These are phyloP conservation scores for Cryomyces minteri DNA, from an alignment of 495 filamentous ascomycete genomes.

Conservation along the genomic window DNA sequence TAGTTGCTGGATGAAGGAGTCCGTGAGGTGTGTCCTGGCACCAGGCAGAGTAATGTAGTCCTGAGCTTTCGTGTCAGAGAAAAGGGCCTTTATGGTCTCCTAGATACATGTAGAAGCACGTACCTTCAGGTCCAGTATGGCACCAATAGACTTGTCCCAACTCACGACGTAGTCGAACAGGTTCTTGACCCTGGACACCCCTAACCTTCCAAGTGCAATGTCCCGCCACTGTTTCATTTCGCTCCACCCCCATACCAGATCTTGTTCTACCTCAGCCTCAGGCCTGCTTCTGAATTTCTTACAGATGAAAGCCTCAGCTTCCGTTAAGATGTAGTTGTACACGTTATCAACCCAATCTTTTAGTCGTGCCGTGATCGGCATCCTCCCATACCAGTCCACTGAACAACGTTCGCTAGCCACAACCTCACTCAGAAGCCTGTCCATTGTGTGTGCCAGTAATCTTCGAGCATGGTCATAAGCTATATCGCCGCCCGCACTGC, in stretches of 20 bases:
- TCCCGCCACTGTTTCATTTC: slow-evolving; percentile 45
- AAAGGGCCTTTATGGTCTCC: not conserved
- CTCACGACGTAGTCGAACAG: slow-evolving; percentile 76
- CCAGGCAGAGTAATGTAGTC: slow-evolving; percentile 35
- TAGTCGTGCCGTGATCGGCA: slow-evolving; percentile 40
- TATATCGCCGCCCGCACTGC: slow-evolving; percentile 27
- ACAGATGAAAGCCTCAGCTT: no score
- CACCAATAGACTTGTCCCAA: slow-evolving; percentile 60
- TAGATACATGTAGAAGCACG: slow-evolving; percentile 1
- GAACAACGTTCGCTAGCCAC: slow-evolving; percentile 14
- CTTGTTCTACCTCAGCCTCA: not conserved
- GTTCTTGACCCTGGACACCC: slow-evolving; percentile 57
- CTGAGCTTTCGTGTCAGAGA: slow-evolving; percentile 2
- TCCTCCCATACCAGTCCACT: slow-evolving; percentile 19
- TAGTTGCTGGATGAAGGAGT: slow-evolving; percentile 47
- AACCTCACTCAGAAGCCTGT: slow-evolving; percentile 12
- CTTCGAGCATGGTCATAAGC: slow-evolving; percentile 57
- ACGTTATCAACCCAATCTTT: slow-evolving; percentile 23
- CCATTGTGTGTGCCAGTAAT: slow-evolving; percentile 41
- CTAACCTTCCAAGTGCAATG: slow-evolving; percentile 60
- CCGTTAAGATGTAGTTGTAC: slow-evolving; percentile 8
- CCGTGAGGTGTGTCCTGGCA: slow-evolving; percentile 44
- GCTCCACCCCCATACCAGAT: slow-evolving; percentile 1
- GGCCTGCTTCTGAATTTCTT: not conserved
- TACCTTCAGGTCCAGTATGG: slow-evolving; percentile 58